Percentiles rank a stretch among this genome's conserved stretches.
Conservation (phyloP, 306 rosid genomes). For the Biancaea sappan region DNA sequence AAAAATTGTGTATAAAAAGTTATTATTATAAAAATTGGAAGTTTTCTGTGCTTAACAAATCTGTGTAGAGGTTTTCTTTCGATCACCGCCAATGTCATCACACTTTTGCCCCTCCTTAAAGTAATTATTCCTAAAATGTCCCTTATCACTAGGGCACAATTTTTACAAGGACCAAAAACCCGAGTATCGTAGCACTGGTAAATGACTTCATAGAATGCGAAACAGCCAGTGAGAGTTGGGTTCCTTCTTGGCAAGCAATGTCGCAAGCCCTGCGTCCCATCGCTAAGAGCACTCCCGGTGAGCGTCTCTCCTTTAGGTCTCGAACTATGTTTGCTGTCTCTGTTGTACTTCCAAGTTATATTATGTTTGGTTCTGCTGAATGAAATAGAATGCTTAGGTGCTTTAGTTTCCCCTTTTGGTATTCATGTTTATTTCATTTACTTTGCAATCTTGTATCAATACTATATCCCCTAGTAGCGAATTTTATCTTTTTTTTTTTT, state of each 20-base stretch:
- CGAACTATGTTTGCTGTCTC: neutral
- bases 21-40: too few relatives aligned
- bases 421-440: neutral
- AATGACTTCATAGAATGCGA: neutral
- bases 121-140: neutral
- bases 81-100: neutral
- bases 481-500: neutral
- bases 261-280: neutral
- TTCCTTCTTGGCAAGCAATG: neutral
- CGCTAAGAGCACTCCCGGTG: neutral
- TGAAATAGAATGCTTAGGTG: neutral
- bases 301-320: neutral
- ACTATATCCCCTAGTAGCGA: neutral
- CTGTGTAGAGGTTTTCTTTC: too few relatives aligned
- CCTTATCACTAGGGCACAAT: conserved; percentile 1
- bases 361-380: conserved; percentile 19
- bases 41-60: too few relatives aligned
- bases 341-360: neutral
- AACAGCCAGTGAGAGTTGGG: neutral
- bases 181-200: neutral
- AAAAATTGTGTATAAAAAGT: too few relatives aligned
- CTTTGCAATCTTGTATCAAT: neutral
- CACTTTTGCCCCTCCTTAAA: neutral
- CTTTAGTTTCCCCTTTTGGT: neutral
- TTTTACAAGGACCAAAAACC: neutral